phyloP scores from a whole-genome alignment of 306 rosid genomes.

The Cucurbita argyrosperma region DNA sequence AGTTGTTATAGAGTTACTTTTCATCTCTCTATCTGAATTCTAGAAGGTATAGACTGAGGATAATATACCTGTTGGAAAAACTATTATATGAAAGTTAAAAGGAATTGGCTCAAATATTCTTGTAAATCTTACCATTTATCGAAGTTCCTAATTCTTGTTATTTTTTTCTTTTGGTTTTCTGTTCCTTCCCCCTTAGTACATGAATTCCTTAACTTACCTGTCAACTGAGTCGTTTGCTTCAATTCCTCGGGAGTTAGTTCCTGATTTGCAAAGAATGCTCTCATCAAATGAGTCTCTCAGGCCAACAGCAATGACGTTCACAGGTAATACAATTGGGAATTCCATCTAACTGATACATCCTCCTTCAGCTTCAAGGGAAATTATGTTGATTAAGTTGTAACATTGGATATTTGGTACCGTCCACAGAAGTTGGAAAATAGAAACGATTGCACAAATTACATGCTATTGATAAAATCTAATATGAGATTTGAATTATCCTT shows the following conservation, averaged over 20 bases:
- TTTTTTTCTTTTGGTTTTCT: not conserved
- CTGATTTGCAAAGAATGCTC: conserved; percentile 87
- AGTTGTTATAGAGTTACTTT: not conserved
- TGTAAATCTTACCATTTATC: not conserved
- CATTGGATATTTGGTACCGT: not conserved
- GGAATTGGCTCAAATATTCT: not conserved
- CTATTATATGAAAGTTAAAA: not conserved
- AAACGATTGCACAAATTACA: not conserved
- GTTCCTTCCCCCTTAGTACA: conserved; percentile 49
- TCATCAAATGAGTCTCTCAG: conserved; percentile 76
- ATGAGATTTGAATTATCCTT: not conserved
- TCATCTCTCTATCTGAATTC: not conserved
- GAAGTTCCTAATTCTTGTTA: not conserved
- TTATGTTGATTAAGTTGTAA: not conserved
- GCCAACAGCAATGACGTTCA: conserved; percentile 77
- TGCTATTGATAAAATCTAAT: not conserved
- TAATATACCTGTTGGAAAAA: not conserved
- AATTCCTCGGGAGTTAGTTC: conserved; percentile 70
- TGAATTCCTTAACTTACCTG: conserved; percentile 86
- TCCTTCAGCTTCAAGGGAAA: not conserved
- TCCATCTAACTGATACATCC: conserved; percentile 2
- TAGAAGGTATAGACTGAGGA: not conserved
- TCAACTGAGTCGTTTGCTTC: conserved; percentile 78
- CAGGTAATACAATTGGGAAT: conserved; percentile 39
- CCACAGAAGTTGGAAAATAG: not conserved